Percentiles rank a stretch among this genome's conserved stretches.
Evolutionary conservation across 2,329 filamentous ascomycete species (phyloP).

Genomic region (Ramularia collo-cygni): DNA sequence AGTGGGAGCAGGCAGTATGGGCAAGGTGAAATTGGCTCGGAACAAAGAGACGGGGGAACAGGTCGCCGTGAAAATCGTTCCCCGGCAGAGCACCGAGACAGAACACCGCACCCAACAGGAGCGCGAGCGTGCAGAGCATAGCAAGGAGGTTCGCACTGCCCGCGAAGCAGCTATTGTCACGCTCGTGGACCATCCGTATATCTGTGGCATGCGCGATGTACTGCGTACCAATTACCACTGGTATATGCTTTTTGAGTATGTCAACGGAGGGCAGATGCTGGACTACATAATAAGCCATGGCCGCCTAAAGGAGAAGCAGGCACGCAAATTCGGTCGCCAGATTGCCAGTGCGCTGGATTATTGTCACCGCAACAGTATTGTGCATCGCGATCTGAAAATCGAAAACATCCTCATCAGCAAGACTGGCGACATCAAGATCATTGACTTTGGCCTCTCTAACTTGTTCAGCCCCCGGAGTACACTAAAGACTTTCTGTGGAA

Average conservation of each 20-base stretch:
- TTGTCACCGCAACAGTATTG: constrained; percentile 95
- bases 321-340: constrained; percentile 93
- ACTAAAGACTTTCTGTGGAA: constrained; percentile 95
- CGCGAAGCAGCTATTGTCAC: constrained; percentile 95
- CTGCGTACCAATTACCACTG: constrained; percentile 95
- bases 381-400: constrained; percentile 95
- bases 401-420: constrained; percentile 99
- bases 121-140: constrained; percentile 86
- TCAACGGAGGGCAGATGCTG: constrained; percentile 98
- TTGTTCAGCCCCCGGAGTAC: constrained; percentile 79
- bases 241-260: constrained; percentile 99
- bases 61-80: constrained; percentile 96
- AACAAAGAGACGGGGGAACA: constrained; percentile 87
- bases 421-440: constrained; percentile 98
- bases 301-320: constrained; percentile 95
- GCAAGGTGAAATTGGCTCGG: constrained; percentile 92
- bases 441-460: constrained; percentile 96
- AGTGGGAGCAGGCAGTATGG: constrained; percentile 96
- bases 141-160: constrained; percentile 90
- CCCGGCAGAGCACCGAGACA: constrained; percentile 71
- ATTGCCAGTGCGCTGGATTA: constrained; percentile 96
- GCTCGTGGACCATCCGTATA: constrained; percentile 87
- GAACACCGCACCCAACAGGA: constrained; percentile 67
- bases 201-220: constrained; percentile 91
- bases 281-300: constrained; percentile 99